phyloP scores from a whole-genome alignment of 2,329 filamentous ascomycete genomes.

The Claviceps paspali region DNA sequence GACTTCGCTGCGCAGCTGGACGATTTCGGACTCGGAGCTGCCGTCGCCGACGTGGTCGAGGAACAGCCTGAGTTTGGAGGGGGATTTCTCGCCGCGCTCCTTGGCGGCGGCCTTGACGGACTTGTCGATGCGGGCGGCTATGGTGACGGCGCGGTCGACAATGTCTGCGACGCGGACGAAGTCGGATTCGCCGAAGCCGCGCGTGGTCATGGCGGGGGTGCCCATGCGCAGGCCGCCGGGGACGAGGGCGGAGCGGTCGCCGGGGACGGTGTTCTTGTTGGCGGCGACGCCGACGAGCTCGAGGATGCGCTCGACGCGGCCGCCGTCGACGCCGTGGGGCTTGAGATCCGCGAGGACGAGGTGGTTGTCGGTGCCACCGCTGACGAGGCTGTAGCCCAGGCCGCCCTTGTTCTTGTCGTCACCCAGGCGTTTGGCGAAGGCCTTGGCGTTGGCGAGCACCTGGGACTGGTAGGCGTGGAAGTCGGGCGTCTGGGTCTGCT shows the following conservation, averaged over 20 bases:
- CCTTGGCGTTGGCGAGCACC: slow-evolving; percentile 81
- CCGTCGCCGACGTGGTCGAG: slow-evolving; percentile 53
- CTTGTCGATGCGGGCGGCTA: slow-evolving; percentile 63
- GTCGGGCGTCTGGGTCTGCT: slow-evolving; percentile 78
- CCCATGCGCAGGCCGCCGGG: slow-evolving; percentile 90
- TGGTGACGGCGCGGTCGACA: slow-evolving; percentile 67
- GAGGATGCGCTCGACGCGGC: slow-evolving; percentile 75
- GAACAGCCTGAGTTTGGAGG: slow-evolving; percentile 51
- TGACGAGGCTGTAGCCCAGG: slow-evolving; percentile 77
- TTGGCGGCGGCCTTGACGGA: slow-evolving; percentile 53
- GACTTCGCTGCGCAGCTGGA: slow-evolving; percentile 60
- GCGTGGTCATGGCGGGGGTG: slow-evolving; percentile 92
- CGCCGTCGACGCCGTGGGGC: slow-evolving; percentile 73
- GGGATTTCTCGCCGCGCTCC: slow-evolving; percentile 50
- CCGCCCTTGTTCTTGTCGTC: slow-evolving; percentile 58
- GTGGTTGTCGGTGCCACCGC: slow-evolving; percentile 93
- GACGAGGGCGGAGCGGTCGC: slow-evolving; percentile 83
- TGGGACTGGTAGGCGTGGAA: slow-evolving; percentile 88
- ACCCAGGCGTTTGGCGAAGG: slow-evolving; percentile 56
- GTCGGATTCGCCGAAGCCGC: slow-evolving; percentile 80
- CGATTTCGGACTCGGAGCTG: slow-evolving; percentile 52
- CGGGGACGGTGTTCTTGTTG: slow-evolving; percentile 98
- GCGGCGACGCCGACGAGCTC: slow-evolving; percentile 91
- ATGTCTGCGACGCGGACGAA: slow-evolving; percentile 77
- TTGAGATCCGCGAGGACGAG: slow-evolving; percentile 87